Percentiles rank a stretch among this genome's conserved stretches.
Evolutionary conservation across 352 stramenopile genomes (phyloP).

Genomic region (Pythium vanterpoolii): DNA sequence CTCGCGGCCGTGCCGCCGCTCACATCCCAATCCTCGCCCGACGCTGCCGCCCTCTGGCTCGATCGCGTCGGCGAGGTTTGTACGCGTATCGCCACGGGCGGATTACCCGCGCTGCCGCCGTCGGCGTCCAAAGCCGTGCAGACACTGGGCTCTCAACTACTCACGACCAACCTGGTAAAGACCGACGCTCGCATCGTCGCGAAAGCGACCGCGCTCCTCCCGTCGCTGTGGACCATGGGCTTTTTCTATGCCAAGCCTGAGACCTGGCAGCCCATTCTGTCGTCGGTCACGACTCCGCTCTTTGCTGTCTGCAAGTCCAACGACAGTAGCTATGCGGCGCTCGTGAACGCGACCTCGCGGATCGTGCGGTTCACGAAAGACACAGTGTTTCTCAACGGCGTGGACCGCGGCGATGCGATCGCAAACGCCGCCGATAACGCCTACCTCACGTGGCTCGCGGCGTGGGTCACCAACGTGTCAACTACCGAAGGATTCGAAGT

Average conservation of each 20-base stretch:
- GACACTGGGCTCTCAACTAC: slow-evolving; percentile 33
- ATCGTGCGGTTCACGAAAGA: slow-evolving; percentile 73
- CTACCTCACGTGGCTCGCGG: slow-evolving; percentile 37
- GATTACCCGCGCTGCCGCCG: slow-evolving; percentile 30
- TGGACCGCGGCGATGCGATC: slow-evolving; percentile 28
- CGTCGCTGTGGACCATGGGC: slow-evolving; percentile 45
- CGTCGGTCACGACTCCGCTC: slow-evolving; percentile 27
- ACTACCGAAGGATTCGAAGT: slow-evolving; percentile 26
- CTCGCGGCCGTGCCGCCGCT: slow-evolving; percentile 32
- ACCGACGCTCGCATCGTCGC: slow-evolving; percentile 29
- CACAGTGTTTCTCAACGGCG: slow-evolving; percentile 44
- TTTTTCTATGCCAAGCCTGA: slow-evolving; percentile 49
- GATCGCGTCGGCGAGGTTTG: slow-evolving; percentile 40
- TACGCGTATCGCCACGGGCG: slow-evolving; percentile 36
- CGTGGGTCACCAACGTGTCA: slow-evolving; percentile 36
- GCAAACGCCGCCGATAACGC: slow-evolving; percentile 23
- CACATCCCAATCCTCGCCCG: slow-evolving; percentile 21
- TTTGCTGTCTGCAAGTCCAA: slow-evolving; percentile 28
- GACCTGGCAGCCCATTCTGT: slow-evolving; percentile 36
- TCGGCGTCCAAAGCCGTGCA: slow-evolving; percentile 32
- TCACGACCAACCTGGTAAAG: slow-evolving; percentile 17
- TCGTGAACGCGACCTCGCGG: slow-evolving; percentile 48
- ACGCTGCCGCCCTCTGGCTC: slow-evolving; percentile 31
- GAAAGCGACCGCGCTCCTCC: slow-evolving; percentile 31
- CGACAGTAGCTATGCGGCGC: slow-evolving; percentile 26